Evolutionary conservation across 805 yeast genomes (phyloP).

Genomic region (Candida gorgasii): DNA sequence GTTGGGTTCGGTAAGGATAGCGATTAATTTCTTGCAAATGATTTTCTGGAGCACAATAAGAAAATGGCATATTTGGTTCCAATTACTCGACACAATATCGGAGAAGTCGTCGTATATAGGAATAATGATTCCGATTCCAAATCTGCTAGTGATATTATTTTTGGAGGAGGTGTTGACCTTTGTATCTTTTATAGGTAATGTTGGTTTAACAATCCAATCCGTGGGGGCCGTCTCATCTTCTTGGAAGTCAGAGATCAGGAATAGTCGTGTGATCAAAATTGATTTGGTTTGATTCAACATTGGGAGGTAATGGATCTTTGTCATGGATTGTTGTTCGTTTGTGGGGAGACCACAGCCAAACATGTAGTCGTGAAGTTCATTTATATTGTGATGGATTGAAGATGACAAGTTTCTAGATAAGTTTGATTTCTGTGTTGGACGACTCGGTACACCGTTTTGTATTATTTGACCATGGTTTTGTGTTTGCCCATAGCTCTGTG

Average conservation of each 20-base stretch:
- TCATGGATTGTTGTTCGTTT: slow-evolving; percentile 43
- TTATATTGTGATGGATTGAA: slow-evolving; percentile 38
- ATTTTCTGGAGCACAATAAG: slow-evolving; percentile 39
- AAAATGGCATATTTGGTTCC: slow-evolving; percentile 48
- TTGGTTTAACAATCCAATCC: slow-evolving; percentile 46
- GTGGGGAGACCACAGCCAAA: slow-evolving; percentile 59
- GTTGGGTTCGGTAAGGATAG: slow-evolving; percentile 18
- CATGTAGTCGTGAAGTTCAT: slow-evolving; percentile 52
- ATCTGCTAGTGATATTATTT: slow-evolving; percentile 33
- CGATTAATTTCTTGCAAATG: slow-evolving; percentile 38
- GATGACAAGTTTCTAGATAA: slow-evolving; percentile 22
- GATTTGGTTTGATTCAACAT: slow-evolving; percentile 38
- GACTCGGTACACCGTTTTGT: no score
- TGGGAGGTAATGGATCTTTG: slow-evolving; percentile 52
- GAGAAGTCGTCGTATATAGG: slow-evolving; percentile 41
- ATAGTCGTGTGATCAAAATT: slow-evolving; percentile 47
- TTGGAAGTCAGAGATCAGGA: slow-evolving; percentile 34
- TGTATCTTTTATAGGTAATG: slow-evolving; percentile 31
- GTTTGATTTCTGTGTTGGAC: slow-evolving; percentile 9
- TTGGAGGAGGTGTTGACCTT: slow-evolving; percentile 15
- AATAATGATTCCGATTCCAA: slow-evolving; percentile 49
- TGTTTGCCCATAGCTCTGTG: not conserved
- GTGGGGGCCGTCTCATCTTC: slow-evolving; percentile 10
- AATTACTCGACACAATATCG: slow-evolving; percentile 48
- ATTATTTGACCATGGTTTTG: no score